Conservation (phyloP, 2,329 filamentous ascomycete species). For the Bertia moriformis region DNA sequence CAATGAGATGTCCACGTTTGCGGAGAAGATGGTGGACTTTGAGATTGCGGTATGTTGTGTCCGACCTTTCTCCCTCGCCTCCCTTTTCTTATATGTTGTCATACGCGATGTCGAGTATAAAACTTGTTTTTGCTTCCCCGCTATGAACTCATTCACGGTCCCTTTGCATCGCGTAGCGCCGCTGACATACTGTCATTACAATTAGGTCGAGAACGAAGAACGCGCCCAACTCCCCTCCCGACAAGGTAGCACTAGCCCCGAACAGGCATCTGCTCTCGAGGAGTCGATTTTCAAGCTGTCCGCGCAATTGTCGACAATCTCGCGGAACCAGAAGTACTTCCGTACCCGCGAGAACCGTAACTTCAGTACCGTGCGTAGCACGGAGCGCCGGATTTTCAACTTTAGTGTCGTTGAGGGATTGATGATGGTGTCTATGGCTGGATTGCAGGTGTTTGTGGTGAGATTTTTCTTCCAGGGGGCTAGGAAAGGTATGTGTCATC, state of each 20-base stretch:
- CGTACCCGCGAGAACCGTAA: conserved; percentile 65
- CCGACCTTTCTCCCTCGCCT: conserved; percentile 1
- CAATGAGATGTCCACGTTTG: conserved; percentile 63
- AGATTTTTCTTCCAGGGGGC: conserved; percentile 60
- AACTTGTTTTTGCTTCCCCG: too few relatives aligned
- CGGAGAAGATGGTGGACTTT: conserved; percentile 65
- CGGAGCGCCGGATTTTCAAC: conserved; percentile 61
- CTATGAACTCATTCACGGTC: too few relatives aligned
- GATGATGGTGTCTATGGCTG: conserved; percentile 64
- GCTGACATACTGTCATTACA: conserved; percentile 3
- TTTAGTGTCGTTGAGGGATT: conserved; percentile 59
- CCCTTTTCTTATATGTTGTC: background rate
- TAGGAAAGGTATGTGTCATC: background rate
- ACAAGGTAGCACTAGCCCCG: conserved; percentile 48
- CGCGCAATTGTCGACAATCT: conserved; percentile 58
- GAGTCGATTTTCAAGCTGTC: conserved; percentile 62
- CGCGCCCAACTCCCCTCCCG: conserved; percentile 54
- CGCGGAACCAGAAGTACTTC: conserved; percentile 68
- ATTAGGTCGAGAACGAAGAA: conserved; percentile 62
- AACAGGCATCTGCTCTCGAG: conserved; percentile 56
- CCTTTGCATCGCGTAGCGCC: too few relatives aligned
- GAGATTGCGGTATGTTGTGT: conserved; percentile 52
- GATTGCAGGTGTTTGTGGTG: conserved; percentile 62
- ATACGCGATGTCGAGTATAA: too few relatives aligned
- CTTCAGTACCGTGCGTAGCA: conserved; percentile 64